A percentile compares a stretch with the other conserved stretches of the same genome.
Evolutionary conservation across 495 filamentous ascomycete species (phyloP).

Genomic region (Penicillium subrubescens): DNA sequence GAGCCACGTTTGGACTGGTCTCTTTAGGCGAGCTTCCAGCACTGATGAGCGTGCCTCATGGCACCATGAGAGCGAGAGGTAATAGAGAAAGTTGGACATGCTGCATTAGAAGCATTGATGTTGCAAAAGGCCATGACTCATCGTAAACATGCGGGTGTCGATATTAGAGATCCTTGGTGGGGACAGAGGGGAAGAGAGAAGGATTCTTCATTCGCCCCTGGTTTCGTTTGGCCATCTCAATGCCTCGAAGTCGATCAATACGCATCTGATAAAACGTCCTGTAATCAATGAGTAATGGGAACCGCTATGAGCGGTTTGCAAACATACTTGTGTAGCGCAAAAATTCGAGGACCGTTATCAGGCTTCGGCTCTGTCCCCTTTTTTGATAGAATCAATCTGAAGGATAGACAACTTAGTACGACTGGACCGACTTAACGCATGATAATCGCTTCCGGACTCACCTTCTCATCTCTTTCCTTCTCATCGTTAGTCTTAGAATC

Average conservation of each 20-base stretch:
- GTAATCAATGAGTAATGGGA: slow-evolving; percentile 9
- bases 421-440: not conserved
- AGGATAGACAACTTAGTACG: not conserved
- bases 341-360: slow-evolving; percentile 68
- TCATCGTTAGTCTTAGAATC: slow-evolving; percentile 36
- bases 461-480: slow-evolving; percentile 61
- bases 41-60: not conserved
- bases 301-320: not conserved
- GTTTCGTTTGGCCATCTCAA: slow-evolving; percentile 79
- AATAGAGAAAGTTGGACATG: not conserved
- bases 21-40: not conserved
- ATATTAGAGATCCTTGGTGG: slow-evolving; percentile 61
- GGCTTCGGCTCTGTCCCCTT: slow-evolving; percentile 34
- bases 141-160: not conserved
- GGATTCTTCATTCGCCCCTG: slow-evolving; percentile 79
- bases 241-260: slow-evolving; percentile 73
- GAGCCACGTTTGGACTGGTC: not conserved
- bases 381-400: slow-evolving; percentile 45
- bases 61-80: not conserved
- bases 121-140: not conserved
- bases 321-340: slow-evolving; percentile 79
- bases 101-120: not conserved
- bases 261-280: slow-evolving; percentile 88
- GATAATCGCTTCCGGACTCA: slow-evolving; percentile 17
- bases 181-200: slow-evolving; percentile 80